phyloP scores from a whole-genome alignment of 257 asterid species.

The Mitragyna speciosa region DNA sequence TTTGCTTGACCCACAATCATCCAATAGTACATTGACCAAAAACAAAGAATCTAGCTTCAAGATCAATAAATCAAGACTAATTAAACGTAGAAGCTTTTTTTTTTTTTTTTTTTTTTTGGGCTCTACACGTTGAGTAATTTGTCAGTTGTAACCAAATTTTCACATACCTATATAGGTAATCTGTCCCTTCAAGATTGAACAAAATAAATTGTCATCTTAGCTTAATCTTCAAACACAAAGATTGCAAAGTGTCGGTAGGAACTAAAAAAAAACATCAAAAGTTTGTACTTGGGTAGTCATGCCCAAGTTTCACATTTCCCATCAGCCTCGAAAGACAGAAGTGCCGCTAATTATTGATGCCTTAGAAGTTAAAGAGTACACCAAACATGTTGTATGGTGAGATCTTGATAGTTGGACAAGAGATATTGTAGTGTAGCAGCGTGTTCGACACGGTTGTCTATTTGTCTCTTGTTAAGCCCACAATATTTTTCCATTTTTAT shows the following conservation, averaged over 20 bases:
- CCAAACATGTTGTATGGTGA: not conserved
- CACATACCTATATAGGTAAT: not conserved
- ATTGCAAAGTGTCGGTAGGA: not conserved
- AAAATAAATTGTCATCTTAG: not conserved
- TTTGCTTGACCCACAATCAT: not conserved
- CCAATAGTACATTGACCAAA: too few species aligned
- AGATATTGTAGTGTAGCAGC: not conserved
- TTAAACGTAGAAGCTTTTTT: not conserved
- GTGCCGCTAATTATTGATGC: not conserved
- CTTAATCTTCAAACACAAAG: not conserved
- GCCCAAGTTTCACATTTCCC: not conserved
- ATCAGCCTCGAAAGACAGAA: not conserved
- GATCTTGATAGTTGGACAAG: not conserved
- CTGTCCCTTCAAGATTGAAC: not conserved
- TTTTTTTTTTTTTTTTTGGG: not conserved
- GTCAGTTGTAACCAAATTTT: not conserved
- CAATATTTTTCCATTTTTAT: too few species aligned
- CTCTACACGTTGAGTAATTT: not conserved
- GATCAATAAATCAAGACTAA: too few species aligned
- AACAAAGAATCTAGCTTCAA: too few species aligned
- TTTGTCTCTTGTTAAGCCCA: not conserved
- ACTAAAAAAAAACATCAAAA: not conserved
- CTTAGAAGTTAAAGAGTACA: not conserved
- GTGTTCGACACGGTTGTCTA: not conserved
- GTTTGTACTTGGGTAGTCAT: not conserved